phyloP scores from a whole-genome alignment of 805 yeast genomes.

The Wickerhamiella kurtzmanii region DNA sequence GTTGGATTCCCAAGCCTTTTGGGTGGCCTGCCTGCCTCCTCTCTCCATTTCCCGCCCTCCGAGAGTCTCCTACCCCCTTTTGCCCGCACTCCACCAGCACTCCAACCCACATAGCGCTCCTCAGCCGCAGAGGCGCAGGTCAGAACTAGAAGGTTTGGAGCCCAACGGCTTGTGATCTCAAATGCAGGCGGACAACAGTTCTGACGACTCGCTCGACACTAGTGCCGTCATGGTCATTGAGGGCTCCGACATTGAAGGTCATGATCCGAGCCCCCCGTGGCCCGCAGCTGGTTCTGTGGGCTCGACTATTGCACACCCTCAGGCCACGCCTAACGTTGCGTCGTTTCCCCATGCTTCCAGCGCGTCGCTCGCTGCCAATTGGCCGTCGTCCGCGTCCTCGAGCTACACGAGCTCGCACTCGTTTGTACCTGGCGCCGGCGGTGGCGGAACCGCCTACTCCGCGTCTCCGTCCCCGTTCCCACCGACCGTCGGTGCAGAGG shows the following conservation, averaged over 20 bases:
- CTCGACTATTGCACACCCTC: conserved; percentile 14
- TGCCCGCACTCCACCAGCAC: neutral
- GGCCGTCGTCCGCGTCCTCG: neutral
- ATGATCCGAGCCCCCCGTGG: conserved; percentile 3
- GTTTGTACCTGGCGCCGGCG: neutral
- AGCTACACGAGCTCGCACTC: neutral
- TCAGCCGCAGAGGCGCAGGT: neutral
- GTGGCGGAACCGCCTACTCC: too few relatives aligned
- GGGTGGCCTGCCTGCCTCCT: neutral
- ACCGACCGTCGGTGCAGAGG: too few relatives aligned
- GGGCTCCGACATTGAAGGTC: conserved; percentile 17
- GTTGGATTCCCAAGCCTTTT: too few relatives aligned
- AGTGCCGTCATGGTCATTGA: conserved; percentile 20
- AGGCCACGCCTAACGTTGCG: conserved; percentile 12
- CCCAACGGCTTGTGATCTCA: neutral
- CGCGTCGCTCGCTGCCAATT: neutral
- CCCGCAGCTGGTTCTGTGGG: conserved; percentile 6
- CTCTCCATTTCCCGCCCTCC: neutral
- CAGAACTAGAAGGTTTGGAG: too few relatives aligned
- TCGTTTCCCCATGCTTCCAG: conserved; percentile 3
- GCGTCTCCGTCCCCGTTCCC: neutral
- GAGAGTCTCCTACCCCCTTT: neutral
- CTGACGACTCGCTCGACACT: conserved; percentile 14
- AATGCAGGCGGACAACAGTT: conserved; percentile 8
- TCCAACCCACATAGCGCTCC: too few relatives aligned